Evolutionary conservation across 352 stramenopile genomes (phyloP).

Genomic region (Phytophthora parvispora): DNA sequence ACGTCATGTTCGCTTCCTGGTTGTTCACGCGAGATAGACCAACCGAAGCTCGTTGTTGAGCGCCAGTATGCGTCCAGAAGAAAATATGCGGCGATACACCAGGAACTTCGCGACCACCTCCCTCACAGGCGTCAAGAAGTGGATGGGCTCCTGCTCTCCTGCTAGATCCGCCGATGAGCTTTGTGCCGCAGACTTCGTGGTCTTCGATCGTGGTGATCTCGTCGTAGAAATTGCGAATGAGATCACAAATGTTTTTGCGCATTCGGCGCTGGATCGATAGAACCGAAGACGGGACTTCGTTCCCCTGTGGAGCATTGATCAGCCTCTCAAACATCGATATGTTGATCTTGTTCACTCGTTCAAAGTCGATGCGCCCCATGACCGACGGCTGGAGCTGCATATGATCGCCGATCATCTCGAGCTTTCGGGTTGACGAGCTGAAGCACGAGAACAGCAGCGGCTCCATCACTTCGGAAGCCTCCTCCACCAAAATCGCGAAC

Average conservation of each 20-base stretch:
- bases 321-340: slow-evolving; percentile 93
- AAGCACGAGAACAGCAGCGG: slow-evolving; percentile 90
- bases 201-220: slow-evolving; percentile 89
- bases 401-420: slow-evolving; percentile 94
- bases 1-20: slow-evolving; percentile 83
- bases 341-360: slow-evolving; percentile 89
- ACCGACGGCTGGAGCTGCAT: slow-evolving; percentile 87
- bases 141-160: neutral
- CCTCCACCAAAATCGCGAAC: slow-evolving; percentile 90
- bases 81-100: slow-evolving; percentile 83
- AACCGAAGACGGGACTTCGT: slow-evolving; percentile 80
- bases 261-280: slow-evolving; percentile 91
- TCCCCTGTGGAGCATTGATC: slow-evolving; percentile 69
- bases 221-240: slow-evolving; percentile 86
- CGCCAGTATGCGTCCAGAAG: slow-evolving; percentile 86
- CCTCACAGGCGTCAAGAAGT: slow-evolving; percentile 45
- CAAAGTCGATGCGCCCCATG: slow-evolving; percentile 89
- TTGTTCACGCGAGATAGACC: slow-evolving; percentile 83
- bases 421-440: slow-evolving; percentile 82
- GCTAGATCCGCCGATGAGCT: slow-evolving; percentile 48
- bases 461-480: slow-evolving; percentile 91
- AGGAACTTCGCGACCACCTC: slow-evolving; percentile 78
- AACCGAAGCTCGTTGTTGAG: slow-evolving; percentile 68
- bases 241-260: slow-evolving; percentile 89
- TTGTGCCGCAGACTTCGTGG: slow-evolving; percentile 66